Evolutionary conservation across 352 stramenopile genomes (phyloP).

Genomic region (Phytophthora megakarya): DNA sequence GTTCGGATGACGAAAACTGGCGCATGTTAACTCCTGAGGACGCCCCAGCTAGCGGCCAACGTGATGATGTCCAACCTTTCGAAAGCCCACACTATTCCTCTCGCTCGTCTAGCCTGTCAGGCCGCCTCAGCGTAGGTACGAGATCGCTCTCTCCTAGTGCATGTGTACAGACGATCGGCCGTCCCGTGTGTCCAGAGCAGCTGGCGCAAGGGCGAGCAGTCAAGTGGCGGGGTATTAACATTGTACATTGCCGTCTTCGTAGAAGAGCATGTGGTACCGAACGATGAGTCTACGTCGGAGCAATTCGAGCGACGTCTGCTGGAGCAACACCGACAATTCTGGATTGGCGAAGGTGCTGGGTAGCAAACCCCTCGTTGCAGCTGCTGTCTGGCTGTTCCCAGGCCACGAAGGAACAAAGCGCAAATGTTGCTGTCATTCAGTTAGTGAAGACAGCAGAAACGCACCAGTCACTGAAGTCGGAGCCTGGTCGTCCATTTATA

Average conservation of each 20-base stretch:
- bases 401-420: too few species aligned
- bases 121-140: constrained; percentile 57
- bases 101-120: constrained; percentile 62
- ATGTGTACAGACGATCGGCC: constrained; percentile 22
- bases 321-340: constrained; percentile 76
- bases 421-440: too few species aligned
- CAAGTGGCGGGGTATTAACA: constrained; percentile 28
- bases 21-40: constrained; percentile 27
- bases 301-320: constrained; percentile 54
- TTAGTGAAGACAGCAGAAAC: too few species aligned
- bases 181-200: constrained; percentile 20
- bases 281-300: constrained; percentile 34
- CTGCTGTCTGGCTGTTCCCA: too few species aligned
- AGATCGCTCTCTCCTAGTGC: constrained; percentile 11
- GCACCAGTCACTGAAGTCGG: too few species aligned
- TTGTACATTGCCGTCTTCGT: constrained; percentile 28
- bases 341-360: constrained; percentile 70
- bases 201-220: constrained; percentile 16
- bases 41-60: constrained; percentile 18
- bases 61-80: constrained; percentile 37
- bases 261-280: constrained; percentile 39
- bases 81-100: constrained; percentile 73
- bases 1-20: constrained; percentile 40
- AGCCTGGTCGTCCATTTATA: constrained; percentile 6
- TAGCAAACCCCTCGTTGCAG: constrained; percentile 27